phyloP scores from a whole-genome alignment of 2,329 filamentous ascomycete species.

The Colletotrichum sp. region DNA sequence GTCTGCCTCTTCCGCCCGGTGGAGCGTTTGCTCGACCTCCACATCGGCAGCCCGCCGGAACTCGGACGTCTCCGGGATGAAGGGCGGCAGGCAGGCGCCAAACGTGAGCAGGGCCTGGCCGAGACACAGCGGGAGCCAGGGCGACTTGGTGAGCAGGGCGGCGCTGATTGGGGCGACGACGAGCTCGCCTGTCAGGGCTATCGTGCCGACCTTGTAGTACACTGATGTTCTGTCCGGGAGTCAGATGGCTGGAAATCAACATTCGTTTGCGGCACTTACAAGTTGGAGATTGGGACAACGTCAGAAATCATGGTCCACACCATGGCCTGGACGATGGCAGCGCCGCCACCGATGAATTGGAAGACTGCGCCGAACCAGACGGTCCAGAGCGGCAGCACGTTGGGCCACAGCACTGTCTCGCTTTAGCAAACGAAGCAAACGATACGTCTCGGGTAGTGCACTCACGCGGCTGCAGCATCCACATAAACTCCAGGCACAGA shows the following conservation, averaged over 20 bases:
- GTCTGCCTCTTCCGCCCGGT: neutral
- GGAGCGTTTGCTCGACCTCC: constrained; percentile 14
- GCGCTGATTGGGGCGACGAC: constrained; percentile 45
- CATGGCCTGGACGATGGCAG: constrained; percentile 45
- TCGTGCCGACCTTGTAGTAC: constrained; percentile 45
- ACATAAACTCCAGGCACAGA: constrained; percentile 28
- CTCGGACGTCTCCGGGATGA: constrained; percentile 49
- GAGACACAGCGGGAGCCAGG: constrained; percentile 45
- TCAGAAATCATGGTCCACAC: constrained; percentile 51
- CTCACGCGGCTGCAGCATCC: constrained; percentile 37
- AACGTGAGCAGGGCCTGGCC: constrained; percentile 34
- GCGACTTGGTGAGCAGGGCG: constrained; percentile 39
- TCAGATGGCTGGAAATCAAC: neutral
- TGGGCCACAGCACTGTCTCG: constrained; percentile 38
- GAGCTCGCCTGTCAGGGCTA: constrained; percentile 42
- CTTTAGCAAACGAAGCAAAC: constrained; percentile 23
- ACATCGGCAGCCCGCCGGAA: constrained; percentile 34
- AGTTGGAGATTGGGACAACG: constrained; percentile 39
- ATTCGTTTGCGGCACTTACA: neutral
- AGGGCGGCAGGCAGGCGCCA: constrained; percentile 30
- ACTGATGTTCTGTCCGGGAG: constrained; percentile 33
- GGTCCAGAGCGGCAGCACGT: constrained; percentile 45
- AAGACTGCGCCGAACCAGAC: constrained; percentile 38
- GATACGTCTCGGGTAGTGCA: neutral
- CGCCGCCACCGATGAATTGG: constrained; percentile 46